Conservation (phyloP, 129 eudicot species). For the Scalesia atractyloides region DNA sequence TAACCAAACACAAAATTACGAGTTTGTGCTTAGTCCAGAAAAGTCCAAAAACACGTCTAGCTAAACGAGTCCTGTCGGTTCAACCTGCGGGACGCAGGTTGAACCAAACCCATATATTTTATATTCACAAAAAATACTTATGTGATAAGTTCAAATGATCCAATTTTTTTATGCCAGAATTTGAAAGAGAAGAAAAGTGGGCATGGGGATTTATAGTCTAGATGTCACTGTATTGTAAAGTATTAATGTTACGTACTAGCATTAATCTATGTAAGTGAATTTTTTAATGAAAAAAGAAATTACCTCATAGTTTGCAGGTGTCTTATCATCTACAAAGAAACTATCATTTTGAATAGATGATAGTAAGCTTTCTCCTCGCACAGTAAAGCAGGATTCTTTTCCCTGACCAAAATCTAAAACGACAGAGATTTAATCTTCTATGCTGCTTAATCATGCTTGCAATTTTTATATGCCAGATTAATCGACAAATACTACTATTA, state of each 20-base stretch:
- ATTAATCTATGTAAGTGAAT: slow-evolving; percentile 3
- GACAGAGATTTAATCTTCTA: slow-evolving; percentile 8
- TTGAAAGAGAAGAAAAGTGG: too few relatives aligned
- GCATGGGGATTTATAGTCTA: too few relatives aligned
- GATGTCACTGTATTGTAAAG: too few relatives aligned
- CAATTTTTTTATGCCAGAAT: neutral
- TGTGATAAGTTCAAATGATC: neutral
- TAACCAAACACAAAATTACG: neutral
- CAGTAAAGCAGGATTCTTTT: slow-evolving; percentile 57
- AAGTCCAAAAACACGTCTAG: neutral
- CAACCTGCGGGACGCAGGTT: neutral
- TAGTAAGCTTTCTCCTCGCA: slow-evolving; percentile 64
- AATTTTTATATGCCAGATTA: slow-evolving; percentile 1
- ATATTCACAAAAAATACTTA: neutral
- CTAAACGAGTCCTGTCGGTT: neutral
- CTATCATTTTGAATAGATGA: slow-evolving; percentile 60
- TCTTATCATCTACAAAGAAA: slow-evolving; percentile 59
- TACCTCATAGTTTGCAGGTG: slow-evolving; percentile 61
- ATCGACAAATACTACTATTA: neutral
- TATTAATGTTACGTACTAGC: neutral
- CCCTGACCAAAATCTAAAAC: slow-evolving; percentile 63
- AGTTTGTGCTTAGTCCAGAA: neutral
- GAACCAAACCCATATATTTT: neutral
- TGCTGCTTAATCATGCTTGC: neutral
- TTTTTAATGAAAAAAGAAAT: neutral